These are phyloP conservation scores for Tetracentron sinense DNA, from an alignment of 164 flowering plant species.

Conservation along the genomic window DNA sequence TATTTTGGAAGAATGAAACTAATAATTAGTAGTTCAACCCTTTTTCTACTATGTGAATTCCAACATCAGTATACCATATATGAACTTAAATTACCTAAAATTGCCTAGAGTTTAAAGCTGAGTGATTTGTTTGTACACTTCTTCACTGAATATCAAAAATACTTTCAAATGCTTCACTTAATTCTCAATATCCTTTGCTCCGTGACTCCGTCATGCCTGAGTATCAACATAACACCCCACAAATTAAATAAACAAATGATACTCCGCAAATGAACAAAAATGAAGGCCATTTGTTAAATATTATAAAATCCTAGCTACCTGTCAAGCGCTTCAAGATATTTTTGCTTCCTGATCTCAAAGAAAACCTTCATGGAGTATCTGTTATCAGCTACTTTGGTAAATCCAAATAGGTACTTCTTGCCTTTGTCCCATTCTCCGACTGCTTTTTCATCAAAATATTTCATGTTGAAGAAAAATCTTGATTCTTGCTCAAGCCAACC, in stretches of 20 bases:
- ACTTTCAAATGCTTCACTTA: conserved; percentile 77
- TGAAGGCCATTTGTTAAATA: no score
- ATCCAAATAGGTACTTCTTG: conserved; percentile 80
- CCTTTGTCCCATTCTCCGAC: conserved; percentile 94
- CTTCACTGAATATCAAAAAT: conserved; percentile 78
- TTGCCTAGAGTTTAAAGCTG: conserved; percentile 68
- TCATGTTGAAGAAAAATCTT: conserved; percentile 80
- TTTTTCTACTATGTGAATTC: no score
- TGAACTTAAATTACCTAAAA: conserved; percentile 60
- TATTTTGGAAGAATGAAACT: neutral
- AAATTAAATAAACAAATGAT: no score
- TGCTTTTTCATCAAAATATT: conserved; percentile 79
- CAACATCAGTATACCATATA: neutral
- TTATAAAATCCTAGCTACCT: conserved; percentile 35
- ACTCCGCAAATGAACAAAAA: no score
- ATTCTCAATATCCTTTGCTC: conserved; percentile 79
- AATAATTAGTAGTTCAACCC: no score
- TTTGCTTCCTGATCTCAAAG: conserved; percentile 84
- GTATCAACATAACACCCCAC: no score
- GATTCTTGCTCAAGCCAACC: conserved; percentile 88
- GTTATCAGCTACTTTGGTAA: conserved; percentile 81
- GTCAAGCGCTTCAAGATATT: conserved; percentile 87
- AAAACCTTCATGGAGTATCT: conserved; percentile 85
- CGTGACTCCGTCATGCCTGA: conserved; percentile 77
- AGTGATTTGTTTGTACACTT: conserved; percentile 75